A percentile compares a stretch with the other conserved stretches of the same genome.
These are phyloP conservation scores for Boletus reticuloceps DNA, from an alignment of 768 basidiomycete genomes.

Conservation along the genomic window DNA sequence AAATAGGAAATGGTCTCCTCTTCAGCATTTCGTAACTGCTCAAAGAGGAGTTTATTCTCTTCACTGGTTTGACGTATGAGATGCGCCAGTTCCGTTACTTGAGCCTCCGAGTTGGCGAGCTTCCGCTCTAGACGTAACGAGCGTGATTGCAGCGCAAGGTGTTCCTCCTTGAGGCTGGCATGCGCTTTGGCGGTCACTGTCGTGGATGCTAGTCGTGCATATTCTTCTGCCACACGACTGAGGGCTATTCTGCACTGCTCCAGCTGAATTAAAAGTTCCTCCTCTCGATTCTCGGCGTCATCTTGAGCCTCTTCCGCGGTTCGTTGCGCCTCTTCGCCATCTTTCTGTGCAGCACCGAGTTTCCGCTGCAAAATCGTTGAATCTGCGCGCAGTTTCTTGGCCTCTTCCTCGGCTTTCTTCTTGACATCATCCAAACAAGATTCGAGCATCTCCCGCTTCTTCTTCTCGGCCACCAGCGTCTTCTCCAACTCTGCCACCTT, in stretches of 20 bases:
- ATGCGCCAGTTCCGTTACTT: constrained; percentile 61
- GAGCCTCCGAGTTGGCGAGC: constrained; percentile 63
- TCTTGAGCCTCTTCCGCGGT: constrained; percentile 32
- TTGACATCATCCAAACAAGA: constrained; percentile 41
- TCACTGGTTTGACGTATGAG: constrained; percentile 59
- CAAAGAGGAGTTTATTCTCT: constrained; percentile 43
- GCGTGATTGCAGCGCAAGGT: constrained; percentile 39
- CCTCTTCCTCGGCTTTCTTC: constrained; percentile 42
- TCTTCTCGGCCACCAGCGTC: constrained; percentile 46
- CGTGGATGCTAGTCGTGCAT: constrained; percentile 46
- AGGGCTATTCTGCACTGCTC: constrained; percentile 49
- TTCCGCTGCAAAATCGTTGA: constrained; percentile 35
- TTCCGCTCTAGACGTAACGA: constrained; percentile 61
- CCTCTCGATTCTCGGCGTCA: constrained; percentile 39
- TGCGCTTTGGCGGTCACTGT: constrained; percentile 40
- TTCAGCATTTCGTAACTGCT: constrained; percentile 17
- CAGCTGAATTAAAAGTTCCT: constrained; percentile 47
- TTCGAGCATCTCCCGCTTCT: constrained; percentile 48
- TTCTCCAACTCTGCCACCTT: constrained; percentile 58
- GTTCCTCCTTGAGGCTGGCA: constrained; percentile 39
- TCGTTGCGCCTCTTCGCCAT: constrained; percentile 34
- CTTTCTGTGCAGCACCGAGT: constrained; percentile 36
- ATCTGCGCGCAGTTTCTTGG: constrained; percentile 32
- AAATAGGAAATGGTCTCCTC: constrained; percentile 17
- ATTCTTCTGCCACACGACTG: constrained; percentile 49